These are phyloP conservation scores for Fusarium illudens DNA, from an alignment of 2,329 filamentous ascomycete genomes.

Conservation along the genomic window DNA sequence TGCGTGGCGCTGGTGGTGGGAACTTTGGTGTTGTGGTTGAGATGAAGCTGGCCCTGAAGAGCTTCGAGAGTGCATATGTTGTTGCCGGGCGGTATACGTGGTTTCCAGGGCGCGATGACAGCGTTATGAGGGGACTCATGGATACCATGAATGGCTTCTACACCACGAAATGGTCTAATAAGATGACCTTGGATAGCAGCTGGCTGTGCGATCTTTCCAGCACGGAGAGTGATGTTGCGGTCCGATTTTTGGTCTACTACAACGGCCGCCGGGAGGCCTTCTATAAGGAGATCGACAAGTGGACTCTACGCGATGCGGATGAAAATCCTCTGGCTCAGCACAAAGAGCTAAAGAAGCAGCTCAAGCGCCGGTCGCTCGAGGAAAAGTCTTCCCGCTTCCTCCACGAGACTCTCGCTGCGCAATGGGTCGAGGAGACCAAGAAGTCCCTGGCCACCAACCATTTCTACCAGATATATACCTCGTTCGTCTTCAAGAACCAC, in stretches of 20 bases:
- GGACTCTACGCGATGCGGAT: not conserved
- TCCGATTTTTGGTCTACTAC: conserved; percentile 25
- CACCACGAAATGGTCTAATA: conserved; percentile 34
- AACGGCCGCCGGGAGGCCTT: conserved; percentile 12
- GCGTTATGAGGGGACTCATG: conserved; percentile 4
- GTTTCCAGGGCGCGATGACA: conserved; percentile 5
- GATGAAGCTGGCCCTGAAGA: not conserved
- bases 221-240: not conserved
- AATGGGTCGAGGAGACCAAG: not conserved
- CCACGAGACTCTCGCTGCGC: not conserved
- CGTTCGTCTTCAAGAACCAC: not conserved
- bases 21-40: conserved; percentile 8
- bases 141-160: conserved; percentile 42
- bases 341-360: conserved; percentile 1
- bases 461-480: not conserved
- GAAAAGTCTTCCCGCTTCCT: not conserved
- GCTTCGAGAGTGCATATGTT: conserved; percentile 7
- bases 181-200: conserved; percentile 39
- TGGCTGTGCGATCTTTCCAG: conserved; percentile 24
- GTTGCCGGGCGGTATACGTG: conserved; percentile 40
- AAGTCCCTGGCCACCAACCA: not conserved
- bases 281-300: conserved; percentile 5
- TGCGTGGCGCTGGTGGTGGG: not conserved
- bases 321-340: not conserved
- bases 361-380: conserved; percentile 26